phyloP scores from a whole-genome alignment of 345 rosid species.

The Luvunga scandens region DNA sequence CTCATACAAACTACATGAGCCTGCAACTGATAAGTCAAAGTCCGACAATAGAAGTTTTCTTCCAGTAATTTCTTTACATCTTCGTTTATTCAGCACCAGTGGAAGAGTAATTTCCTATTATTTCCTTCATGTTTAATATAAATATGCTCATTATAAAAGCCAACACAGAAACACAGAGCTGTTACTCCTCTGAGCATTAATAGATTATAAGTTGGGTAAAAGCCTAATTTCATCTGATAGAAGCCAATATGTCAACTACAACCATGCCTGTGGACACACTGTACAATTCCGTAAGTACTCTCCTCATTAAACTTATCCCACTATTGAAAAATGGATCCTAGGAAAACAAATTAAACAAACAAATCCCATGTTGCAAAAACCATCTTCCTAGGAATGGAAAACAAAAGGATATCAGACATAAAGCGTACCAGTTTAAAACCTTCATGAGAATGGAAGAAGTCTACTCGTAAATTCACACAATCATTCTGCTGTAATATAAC shows the following conservation, averaged over 20 bases:
- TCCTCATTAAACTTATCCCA: not conserved
- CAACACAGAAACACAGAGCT: not conserved
- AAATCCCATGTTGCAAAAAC: not conserved
- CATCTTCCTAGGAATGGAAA: not conserved
- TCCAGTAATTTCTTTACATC: not conserved
- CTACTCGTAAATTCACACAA: constrained; percentile 32
- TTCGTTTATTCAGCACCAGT: not conserved
- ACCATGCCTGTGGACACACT: not conserved
- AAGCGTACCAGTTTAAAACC: constrained; percentile 51
- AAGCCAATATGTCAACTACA: not conserved
- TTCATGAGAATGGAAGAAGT: constrained; percentile 31
- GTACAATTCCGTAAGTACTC: not conserved
- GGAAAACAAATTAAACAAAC: not conserved
- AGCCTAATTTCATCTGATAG: not conserved
- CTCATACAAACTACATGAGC: not conserved
- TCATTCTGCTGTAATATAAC: constrained; percentile 45
- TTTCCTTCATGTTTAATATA: not conserved
- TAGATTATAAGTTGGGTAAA: not conserved
- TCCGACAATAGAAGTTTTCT: not conserved
- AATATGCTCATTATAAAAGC: not conserved
- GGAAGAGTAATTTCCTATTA: not conserved
- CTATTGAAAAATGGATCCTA: not conserved
- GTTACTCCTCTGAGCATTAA: not conserved
- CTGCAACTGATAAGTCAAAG: not conserved
- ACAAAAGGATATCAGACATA: not conserved